Percentiles rank a stretch among this genome's conserved stretches.
Conservation (phyloP, 345 rosid genomes). For the Heritiera littoralis region DNA sequence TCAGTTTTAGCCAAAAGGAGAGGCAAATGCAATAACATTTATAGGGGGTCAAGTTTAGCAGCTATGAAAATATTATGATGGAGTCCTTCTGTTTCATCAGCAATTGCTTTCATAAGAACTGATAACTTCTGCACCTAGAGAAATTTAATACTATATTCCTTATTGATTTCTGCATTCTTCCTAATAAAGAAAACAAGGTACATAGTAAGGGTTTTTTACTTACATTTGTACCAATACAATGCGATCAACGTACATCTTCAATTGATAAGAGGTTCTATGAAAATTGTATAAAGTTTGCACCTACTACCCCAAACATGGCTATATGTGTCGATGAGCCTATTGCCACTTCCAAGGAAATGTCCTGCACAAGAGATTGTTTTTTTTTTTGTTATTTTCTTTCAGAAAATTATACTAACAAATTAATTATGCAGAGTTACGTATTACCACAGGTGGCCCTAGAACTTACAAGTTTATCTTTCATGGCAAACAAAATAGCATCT, state of each 20-base stretch:
- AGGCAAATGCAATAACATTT: background rate
- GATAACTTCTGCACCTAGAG: no score
- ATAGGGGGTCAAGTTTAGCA: no score
- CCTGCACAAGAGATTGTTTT: constrained; percentile 45
- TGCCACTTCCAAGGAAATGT: constrained; percentile 90
- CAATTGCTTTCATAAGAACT: no score
- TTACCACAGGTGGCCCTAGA: background rate
- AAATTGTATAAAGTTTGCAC: constrained; percentile 1
- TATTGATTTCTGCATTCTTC: no score
- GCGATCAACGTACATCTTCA: no score
- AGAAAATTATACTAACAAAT: background rate
- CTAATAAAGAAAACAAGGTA: no score
- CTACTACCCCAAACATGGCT: constrained; percentile 90
- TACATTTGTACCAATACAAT: no score
- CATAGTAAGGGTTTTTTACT: no score
- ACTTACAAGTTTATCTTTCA: constrained; percentile 93
- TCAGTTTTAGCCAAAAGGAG: background rate
- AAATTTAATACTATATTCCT: no score
- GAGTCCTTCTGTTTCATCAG: no score
- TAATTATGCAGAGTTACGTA: background rate
- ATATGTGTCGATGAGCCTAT: constrained; percentile 95
- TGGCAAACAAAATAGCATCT: constrained; percentile 87
- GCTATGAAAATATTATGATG: no score
- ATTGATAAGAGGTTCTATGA: background rate
- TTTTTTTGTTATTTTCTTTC: background rate